Percentiles rank a stretch among this genome's conserved stretches.
phyloP scores from a whole-genome alignment of 2,329 filamentous ascomycete genomes.

The Aspergillus sojae region DNA sequence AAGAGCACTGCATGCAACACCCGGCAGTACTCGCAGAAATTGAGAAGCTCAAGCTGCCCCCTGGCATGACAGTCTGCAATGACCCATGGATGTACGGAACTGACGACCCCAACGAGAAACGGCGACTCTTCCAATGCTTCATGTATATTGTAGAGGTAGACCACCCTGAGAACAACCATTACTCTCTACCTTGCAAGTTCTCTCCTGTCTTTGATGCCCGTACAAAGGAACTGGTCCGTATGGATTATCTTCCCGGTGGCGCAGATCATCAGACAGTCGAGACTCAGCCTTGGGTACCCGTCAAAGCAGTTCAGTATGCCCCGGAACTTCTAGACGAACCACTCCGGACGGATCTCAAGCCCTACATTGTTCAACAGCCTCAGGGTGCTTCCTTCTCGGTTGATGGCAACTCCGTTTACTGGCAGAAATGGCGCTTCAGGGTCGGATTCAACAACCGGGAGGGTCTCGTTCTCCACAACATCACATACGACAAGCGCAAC shows the following conservation, averaged over 20 bases:
- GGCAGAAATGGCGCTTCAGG: constrained; percentile 69
- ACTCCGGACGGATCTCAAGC: constrained; percentile 64
- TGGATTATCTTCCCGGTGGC: constrained; percentile 71
- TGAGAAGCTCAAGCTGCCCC: constrained; percentile 60
- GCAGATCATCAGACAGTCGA: constrained; percentile 61
- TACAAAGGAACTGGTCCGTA: constrained; percentile 66
- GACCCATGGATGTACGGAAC: constrained; percentile 72
- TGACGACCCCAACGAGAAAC: constrained; percentile 40
- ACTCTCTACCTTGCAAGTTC: constrained; percentile 40
- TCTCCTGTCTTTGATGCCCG: constrained; percentile 57
- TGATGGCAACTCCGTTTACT: constrained; percentile 59
- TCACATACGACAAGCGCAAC: constrained; percentile 64
- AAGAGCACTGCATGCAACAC: constrained; percentile 58
- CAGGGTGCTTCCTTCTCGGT: constrained; percentile 65
- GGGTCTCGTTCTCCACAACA: constrained; percentile 69
- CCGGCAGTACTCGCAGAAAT: constrained; percentile 60
- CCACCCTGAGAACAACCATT: constrained; percentile 41
- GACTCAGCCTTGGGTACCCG: constrained; percentile 59
- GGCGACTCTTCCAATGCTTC: constrained; percentile 45
- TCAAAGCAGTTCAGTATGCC: constrained; percentile 54
- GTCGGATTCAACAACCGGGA: constrained; percentile 66
- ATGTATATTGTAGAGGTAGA: constrained; percentile 41
- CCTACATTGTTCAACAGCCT: constrained; percentile 65
- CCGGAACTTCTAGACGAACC: constrained; percentile 68
- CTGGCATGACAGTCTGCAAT: constrained; percentile 58